Evolutionary conservation across 148 eudicot species (phyloP), one percentile per base, ranked within the genome.

Genomic region (Cornus florida): DNA sequence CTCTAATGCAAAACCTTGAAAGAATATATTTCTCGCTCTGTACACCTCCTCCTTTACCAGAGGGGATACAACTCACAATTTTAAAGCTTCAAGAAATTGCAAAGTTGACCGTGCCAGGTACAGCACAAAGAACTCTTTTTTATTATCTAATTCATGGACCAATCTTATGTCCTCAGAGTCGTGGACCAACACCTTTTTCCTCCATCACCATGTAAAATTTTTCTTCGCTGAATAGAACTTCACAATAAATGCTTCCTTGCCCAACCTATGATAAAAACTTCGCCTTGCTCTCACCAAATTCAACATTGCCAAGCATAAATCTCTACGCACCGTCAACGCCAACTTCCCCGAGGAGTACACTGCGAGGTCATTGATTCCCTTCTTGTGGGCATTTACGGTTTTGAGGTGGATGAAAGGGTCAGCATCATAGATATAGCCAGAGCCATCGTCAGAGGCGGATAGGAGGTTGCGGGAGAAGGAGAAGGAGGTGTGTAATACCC

Each of bases 261-360:
- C 91, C 76, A 95, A 31, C 84, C 86, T 74, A 75, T 97, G 85
- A 70, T 74, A 82, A 73, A 92, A 95, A 39, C 99, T 93, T 81
- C 94, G 60, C 80, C 92, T 88, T 31, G 95, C 99, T 12, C 97
- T 85, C 31, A 93, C 92, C 92, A 95, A 89, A 81, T 93, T 91
- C 46, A 93, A 91, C 97, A 95, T 90, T 35, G 86, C 93, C 71
- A 95, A 75, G 43, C 94, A 86, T n/a, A 75, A 82, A 53, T 93
- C 98, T 39, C 90, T 80, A 1, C 91, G 91, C 3, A 93, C 98
- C 0, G 86, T 88, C 84, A 95, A 72, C 23, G 89, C 97, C 2
- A 95, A 3, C 78, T 80, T 86, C 69, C 98, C 98, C 3, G 93
- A 88, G 3, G 88, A 91, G 69, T 96, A 98, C 20, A 96, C 88